Evolutionary conservation across 73 alveolate genomes (phyloP).

Genomic region (Paramecium tetraurelia): DNA sequence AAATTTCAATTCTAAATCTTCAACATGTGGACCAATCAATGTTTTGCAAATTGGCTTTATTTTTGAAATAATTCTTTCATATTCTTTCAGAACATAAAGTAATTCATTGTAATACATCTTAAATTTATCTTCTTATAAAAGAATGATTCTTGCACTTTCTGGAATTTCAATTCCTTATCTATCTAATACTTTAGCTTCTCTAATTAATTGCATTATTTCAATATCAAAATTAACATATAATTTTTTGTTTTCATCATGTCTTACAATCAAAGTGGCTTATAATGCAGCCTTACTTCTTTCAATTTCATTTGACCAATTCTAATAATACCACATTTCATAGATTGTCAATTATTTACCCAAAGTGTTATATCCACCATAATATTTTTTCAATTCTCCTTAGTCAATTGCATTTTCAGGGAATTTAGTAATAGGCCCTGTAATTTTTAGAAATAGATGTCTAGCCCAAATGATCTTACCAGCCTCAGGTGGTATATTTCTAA

Average conservation of each 20-base stretch:
- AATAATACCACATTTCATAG: conserved; percentile 82
- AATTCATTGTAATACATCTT: conserved; percentile 98
- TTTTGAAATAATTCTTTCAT: conserved; percentile 97
- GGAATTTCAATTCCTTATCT: conserved; percentile 99
- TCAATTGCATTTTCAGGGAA: conserved; percentile 85
- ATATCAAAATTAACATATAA: conserved; percentile 98
- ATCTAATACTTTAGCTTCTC: conserved; percentile 99
- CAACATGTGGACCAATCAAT: conserved; percentile 98
- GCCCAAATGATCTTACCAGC: conserved; percentile 99
- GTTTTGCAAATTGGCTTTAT: conserved; percentile 98
- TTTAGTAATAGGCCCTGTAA: conserved; percentile 95
- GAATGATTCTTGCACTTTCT: conserved; percentile 99
- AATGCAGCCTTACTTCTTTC: conserved; percentile 95
- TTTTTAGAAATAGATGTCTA: conserved; percentile 95
- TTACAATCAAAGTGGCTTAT: conserved; percentile 92
- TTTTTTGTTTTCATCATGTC: conserved; percentile 94
- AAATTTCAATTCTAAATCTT: conserved; percentile 98
- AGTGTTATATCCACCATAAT: conserved; percentile 81
- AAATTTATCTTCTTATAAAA: conserved; percentile 99
- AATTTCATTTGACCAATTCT: conserved; percentile 88
- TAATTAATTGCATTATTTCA: conserved; percentile 97
- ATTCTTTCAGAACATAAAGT: conserved; percentile 97
- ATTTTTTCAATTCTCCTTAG: conserved; percentile 73
- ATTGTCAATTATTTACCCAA: conserved; percentile 84
- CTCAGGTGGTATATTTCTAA: conserved; percentile 99